Percentiles rank a stretch among this genome's conserved stretches.
Evolutionary conservation across 2,329 filamentous ascomycete species (phyloP).

Genomic region (Hortaea sp.): DNA sequence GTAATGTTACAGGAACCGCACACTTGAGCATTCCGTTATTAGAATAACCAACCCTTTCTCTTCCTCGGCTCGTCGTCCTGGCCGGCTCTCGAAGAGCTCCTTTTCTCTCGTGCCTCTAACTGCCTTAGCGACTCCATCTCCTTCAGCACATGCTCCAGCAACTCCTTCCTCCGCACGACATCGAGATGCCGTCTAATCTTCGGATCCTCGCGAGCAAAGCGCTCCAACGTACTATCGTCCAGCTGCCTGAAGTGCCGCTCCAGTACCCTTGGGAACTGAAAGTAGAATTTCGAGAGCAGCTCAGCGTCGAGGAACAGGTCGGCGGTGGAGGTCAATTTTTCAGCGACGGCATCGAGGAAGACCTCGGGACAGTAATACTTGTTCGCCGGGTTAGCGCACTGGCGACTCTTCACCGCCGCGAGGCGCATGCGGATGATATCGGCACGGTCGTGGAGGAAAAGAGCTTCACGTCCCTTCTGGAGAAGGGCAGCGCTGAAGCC

Average conservation of each 20-base stretch:
- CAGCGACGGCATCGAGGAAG: slow-evolving; percentile 93
- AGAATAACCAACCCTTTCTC: slow-evolving; percentile 26
- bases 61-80: slow-evolving; percentile 20
- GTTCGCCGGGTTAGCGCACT: slow-evolving; percentile 73
- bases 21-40: too few relatives aligned
- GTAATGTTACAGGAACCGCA: too few relatives aligned
- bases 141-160: slow-evolving; percentile 82
- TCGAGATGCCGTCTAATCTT: slow-evolving; percentile 84
- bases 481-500: slow-evolving; percentile 85
- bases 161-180: slow-evolving; percentile 81
- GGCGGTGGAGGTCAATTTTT: slow-evolving; percentile 87
- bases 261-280: slow-evolving; percentile 85
- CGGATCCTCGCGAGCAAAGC: slow-evolving; percentile 85
- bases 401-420: slow-evolving; percentile 76
- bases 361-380: slow-evolving; percentile 97
- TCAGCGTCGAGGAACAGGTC: slow-evolving; percentile 97
- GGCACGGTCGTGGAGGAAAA: slow-evolving; percentile 85
- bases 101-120: slow-evolving; percentile 65
- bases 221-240: slow-evolving; percentile 65
- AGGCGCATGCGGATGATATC: slow-evolving; percentile 87
- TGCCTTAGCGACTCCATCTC: slow-evolving; percentile 91
- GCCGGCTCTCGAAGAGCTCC: slow-evolving; percentile 33
- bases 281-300: slow-evolving; percentile 92
- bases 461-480: slow-evolving; percentile 70
- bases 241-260: slow-evolving; percentile 70